Conservation (phyloP, 2,329 filamentous ascomycete species). For the Mycosphaerella sp. region DNA sequence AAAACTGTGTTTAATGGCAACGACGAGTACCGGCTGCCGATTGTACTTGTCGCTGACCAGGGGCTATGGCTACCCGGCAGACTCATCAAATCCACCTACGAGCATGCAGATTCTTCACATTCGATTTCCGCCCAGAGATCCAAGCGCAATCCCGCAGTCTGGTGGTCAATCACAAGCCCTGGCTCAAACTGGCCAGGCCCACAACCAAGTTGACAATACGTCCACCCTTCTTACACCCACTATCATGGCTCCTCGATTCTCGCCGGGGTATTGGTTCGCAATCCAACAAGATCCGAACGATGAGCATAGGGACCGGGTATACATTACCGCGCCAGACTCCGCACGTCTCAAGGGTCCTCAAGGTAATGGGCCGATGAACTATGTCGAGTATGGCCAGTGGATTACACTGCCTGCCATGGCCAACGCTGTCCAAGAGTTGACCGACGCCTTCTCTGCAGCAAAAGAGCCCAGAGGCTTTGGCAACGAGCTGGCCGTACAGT, state of each 20-base stretch:
- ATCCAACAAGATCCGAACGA: slow-evolving; percentile 51
- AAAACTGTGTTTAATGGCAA: slow-evolving; percentile 81
- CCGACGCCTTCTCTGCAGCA: slow-evolving; percentile 63
- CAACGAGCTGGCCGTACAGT: slow-evolving; percentile 95
- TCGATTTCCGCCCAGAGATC: slow-evolving; percentile 69
- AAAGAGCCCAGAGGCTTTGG: slow-evolving; percentile 71
- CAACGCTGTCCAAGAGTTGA: slow-evolving; percentile 73
- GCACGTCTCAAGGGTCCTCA: slow-evolving; percentile 49
- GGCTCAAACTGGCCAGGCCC: slow-evolving; percentile 7
- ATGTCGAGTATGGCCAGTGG: slow-evolving; percentile 74
- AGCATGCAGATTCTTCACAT: slow-evolving; percentile 99
- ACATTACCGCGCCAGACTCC: slow-evolving; percentile 80
- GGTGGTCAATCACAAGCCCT: slow-evolving; percentile 18
- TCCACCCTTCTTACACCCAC: slow-evolving; percentile 34
- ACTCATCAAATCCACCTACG: slow-evolving; percentile 64
- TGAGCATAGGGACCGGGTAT: slow-evolving; percentile 58
- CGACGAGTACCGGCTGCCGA: slow-evolving; percentile 83
- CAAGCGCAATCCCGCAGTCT: slow-evolving; percentile 13
- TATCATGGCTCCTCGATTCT: slow-evolving; percentile 49
- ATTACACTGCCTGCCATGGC: slow-evolving; percentile 66
- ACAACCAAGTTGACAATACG: slow-evolving; percentile 30
- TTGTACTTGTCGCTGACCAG: slow-evolving; percentile 88
- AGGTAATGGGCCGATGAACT: slow-evolving; percentile 47
- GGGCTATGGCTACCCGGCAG: slow-evolving; percentile 56
- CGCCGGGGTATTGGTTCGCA: slow-evolving; percentile 87